A percentile compares a stretch with the other conserved stretches of the same genome.
Conservation (phyloP, 441 rosid genomes). For the Euphorbia neoarborescens region DNA sequence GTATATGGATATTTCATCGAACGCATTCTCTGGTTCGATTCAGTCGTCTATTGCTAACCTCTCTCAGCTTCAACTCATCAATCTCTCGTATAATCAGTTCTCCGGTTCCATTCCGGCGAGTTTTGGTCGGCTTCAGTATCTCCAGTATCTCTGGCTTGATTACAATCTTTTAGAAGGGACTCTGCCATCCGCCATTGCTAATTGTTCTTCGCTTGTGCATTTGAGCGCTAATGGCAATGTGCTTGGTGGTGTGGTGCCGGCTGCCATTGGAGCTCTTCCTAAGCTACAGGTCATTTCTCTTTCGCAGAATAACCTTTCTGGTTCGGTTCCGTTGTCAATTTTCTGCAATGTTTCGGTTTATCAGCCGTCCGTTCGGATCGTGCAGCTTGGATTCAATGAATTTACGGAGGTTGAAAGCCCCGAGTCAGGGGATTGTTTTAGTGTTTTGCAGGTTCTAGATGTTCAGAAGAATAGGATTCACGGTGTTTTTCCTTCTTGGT, state of each 20-base stretch:
- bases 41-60: slow-evolving; percentile 48
- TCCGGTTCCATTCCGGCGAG: slow-evolving; percentile 65
- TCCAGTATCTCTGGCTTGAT: slow-evolving; percentile 78
- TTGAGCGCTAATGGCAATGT: slow-evolving; percentile 62
- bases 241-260: slow-evolving; percentile 67
- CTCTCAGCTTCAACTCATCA: slow-evolving; percentile 61
- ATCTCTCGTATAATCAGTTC: slow-evolving; percentile 67
- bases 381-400: slow-evolving; percentile 57
- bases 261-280: slow-evolving; percentile 64
- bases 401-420: slow-evolving; percentile 44
- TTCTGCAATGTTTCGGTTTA: slow-evolving; percentile 54
- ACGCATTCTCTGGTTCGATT: slow-evolving; percentile 53
- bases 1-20: slow-evolving; percentile 62
- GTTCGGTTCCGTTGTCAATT: slow-evolving; percentile 52
- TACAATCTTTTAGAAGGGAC: slow-evolving; percentile 64
- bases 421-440: slow-evolving; percentile 38
- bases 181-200: slow-evolving; percentile 67
- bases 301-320: slow-evolving; percentile 56
- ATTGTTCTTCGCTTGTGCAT: slow-evolving; percentile 75
- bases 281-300: slow-evolving; percentile 61
- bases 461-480: slow-evolving; percentile 47
- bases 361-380: slow-evolving; percentile 45
- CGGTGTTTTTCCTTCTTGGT: slow-evolving; percentile 62
- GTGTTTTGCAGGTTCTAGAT: slow-evolving; percentile 55
- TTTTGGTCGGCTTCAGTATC: slow-evolving; percentile 52